A percentile compares a stretch with the other conserved stretches of the same genome.
These are phyloP conservation scores for Venturiaceae sp. DNA, from an alignment of 2,329 filamentous ascomycete species.

Conservation along the genomic window DNA sequence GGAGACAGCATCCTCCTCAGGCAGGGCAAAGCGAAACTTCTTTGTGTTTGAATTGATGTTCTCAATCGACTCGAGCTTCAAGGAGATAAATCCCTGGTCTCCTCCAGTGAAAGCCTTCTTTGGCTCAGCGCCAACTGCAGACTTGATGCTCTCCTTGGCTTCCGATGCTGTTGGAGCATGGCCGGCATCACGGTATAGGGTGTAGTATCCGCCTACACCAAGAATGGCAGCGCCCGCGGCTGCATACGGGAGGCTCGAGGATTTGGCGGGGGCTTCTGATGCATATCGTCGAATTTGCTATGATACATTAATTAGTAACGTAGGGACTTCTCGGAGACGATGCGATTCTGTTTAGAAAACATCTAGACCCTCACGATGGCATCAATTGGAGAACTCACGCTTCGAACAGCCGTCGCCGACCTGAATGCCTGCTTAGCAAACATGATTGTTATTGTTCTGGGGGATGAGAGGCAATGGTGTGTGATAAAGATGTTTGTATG, in stretches of 20 bases:
- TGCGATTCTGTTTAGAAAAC: neutral
- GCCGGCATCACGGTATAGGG: neutral
- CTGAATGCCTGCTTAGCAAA: slow-evolving; percentile 9
- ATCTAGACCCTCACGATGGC: too few relatives aligned
- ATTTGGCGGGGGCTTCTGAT: slow-evolving; percentile 3
- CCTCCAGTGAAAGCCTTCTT: slow-evolving; percentile 43
- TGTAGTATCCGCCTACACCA: slow-evolving; percentile 5
- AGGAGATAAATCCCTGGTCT: slow-evolving; percentile 78
- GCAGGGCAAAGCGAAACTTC: slow-evolving; percentile 78
- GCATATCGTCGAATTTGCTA: slow-evolving; percentile 10
- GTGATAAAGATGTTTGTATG: neutral
- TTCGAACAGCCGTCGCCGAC: slow-evolving; percentile 3
- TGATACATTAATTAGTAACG: neutral
- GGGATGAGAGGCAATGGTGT: neutral
- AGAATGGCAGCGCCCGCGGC: slow-evolving; percentile 4
- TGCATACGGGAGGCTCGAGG: neutral
- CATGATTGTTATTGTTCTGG: slow-evolving; percentile 3
- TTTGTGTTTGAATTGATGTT: slow-evolving; percentile 91
- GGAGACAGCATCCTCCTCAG: slow-evolving; percentile 73
- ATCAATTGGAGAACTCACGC: slow-evolving; percentile 5
- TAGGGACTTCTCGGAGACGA: neutral
- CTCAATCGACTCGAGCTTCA: slow-evolving; percentile 72
- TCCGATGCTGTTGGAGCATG: neutral
- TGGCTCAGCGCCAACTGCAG: slow-evolving; percentile 1
- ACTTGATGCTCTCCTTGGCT: slow-evolving; percentile 1